Conservation (phyloP, 2,329 filamentous ascomycete species). For the Aspergillus spinulosporus region DNA sequence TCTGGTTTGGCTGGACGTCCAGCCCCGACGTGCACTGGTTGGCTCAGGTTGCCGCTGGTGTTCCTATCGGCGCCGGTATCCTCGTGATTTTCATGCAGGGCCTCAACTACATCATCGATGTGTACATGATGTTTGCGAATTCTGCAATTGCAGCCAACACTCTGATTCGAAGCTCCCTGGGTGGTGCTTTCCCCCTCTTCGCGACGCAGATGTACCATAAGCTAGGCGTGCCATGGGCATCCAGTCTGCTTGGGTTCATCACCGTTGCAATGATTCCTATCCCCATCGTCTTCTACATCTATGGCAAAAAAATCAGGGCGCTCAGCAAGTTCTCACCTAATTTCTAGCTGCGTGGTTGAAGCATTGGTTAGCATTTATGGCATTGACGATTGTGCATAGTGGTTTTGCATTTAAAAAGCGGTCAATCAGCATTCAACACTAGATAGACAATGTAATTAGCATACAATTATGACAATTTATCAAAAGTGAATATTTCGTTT, state of each 20-base stretch:
- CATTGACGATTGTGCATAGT: conserved; percentile 4
- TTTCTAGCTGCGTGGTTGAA: conserved; percentile 14
- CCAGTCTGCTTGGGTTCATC: conserved; percentile 38
- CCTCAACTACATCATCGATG: conserved; percentile 45
- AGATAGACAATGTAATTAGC: background rate
- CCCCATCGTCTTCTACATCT: conserved; percentile 50
- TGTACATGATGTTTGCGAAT: conserved; percentile 41
- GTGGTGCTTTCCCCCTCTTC: conserved; percentile 35
- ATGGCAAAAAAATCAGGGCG: conserved; percentile 45
- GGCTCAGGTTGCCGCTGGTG: conserved; percentile 45
- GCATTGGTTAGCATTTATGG: background rate
- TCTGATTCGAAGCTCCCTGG: conserved; percentile 36
- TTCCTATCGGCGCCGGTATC: conserved; percentile 45
- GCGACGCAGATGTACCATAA: conserved; percentile 37
- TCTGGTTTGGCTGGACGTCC: conserved; percentile 52
- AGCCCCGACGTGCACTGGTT: conserved; percentile 46
- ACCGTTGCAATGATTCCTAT: conserved; percentile 46
- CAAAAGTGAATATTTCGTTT: background rate
- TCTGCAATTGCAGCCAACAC: conserved; percentile 42
- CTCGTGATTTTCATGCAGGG: conserved; percentile 45
- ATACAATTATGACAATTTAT: background rate
- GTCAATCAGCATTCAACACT: background rate
- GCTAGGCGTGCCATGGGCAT: conserved; percentile 40
- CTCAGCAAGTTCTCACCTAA: conserved; percentile 45
- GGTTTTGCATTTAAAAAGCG: conserved; percentile 1